These are phyloP conservation scores for Petunia secreta DNA, from an alignment of 257 asterid species.

Conservation along the genomic window DNA sequence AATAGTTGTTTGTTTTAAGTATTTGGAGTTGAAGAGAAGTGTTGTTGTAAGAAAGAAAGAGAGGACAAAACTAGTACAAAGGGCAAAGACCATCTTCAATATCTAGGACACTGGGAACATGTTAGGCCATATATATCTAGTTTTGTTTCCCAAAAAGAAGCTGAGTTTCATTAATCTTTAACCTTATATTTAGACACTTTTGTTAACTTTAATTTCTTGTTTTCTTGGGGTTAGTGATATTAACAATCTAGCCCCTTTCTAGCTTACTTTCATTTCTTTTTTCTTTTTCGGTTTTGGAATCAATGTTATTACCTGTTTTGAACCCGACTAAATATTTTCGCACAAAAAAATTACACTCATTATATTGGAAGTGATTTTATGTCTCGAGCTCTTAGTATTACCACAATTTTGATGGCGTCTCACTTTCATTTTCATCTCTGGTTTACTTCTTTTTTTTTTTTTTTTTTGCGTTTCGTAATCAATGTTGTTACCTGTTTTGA, in stretches of 20 bases:
- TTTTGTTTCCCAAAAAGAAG: constrained; percentile 39
- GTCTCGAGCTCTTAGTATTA: too few relatives aligned
- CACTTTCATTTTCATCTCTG: too few relatives aligned
- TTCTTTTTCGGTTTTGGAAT: too few relatives aligned
- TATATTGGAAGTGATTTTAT: too few relatives aligned
- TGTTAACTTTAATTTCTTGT: neutral
- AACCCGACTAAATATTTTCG: too few relatives aligned
- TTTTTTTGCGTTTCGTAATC: too few relatives aligned
- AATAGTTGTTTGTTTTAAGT: neutral
- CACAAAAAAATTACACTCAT: too few relatives aligned
- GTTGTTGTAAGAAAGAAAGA: constrained; percentile 15
- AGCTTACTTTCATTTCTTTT: neutral
- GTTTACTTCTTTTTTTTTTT: too few relatives aligned
- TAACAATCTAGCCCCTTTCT: neutral
- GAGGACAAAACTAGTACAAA: constrained; percentile 27
- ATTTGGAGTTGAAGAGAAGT: neutral
- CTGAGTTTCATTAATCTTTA: neutral
- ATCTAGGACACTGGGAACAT: constrained; percentile 32
- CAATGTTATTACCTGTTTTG: too few relatives aligned
- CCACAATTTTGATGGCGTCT: too few relatives aligned
- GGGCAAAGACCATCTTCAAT: constrained; percentile 29
- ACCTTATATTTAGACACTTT: neutral
- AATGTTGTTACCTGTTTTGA: too few relatives aligned
- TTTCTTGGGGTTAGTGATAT: neutral
- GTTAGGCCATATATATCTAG: constrained; percentile 37